Conservation (phyloP, 768 basidiomycete species). For the Guyanaporus albipodus region DNA sequence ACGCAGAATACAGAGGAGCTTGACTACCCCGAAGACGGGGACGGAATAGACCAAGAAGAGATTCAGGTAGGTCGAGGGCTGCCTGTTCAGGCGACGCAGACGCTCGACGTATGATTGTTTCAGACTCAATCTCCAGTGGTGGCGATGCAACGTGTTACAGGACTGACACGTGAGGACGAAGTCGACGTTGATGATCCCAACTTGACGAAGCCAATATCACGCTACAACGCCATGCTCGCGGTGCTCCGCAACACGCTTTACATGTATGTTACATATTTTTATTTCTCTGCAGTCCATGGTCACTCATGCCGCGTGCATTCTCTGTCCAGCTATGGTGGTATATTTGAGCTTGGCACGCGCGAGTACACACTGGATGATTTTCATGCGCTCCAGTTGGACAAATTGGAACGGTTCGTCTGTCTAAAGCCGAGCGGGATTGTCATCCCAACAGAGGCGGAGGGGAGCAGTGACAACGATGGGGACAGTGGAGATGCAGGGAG, state of each 20-base stretch:
- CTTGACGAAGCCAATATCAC: slow-evolving; percentile 57
- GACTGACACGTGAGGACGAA: slow-evolving; percentile 28
- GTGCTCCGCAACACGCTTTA: slow-evolving; percentile 82
- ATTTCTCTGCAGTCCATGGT: too few species aligned
- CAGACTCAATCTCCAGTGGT: slow-evolving; percentile 3
- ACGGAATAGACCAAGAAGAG: slow-evolving; percentile 15
- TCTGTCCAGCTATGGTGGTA: slow-evolving; percentile 72
- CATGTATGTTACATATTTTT: slow-evolving; percentile 48
- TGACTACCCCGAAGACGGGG: slow-evolving; percentile 14
- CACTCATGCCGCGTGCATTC: background rate
- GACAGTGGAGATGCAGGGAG: slow-evolving; percentile 57
- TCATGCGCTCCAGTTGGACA: slow-evolving; percentile 74
- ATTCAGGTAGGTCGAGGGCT: slow-evolving; percentile 5
- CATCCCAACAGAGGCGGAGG: slow-evolving; percentile 58
- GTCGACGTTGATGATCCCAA: slow-evolving; percentile 62
- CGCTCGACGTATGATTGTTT: background rate
- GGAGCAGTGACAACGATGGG: slow-evolving; percentile 59
- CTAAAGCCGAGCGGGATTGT: slow-evolving; percentile 62
- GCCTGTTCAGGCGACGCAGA: background rate
- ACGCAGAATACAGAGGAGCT: background rate
- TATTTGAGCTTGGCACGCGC: slow-evolving; percentile 73
- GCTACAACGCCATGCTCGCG: slow-evolving; percentile 88
- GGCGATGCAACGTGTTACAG: background rate
- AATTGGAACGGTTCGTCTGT: slow-evolving; percentile 74
- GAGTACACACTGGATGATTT: slow-evolving; percentile 94